These are phyloP conservation scores for Paramyrothecium roridum DNA, from an alignment of 2,329 filamentous ascomycete genomes.

Conservation along the genomic window DNA sequence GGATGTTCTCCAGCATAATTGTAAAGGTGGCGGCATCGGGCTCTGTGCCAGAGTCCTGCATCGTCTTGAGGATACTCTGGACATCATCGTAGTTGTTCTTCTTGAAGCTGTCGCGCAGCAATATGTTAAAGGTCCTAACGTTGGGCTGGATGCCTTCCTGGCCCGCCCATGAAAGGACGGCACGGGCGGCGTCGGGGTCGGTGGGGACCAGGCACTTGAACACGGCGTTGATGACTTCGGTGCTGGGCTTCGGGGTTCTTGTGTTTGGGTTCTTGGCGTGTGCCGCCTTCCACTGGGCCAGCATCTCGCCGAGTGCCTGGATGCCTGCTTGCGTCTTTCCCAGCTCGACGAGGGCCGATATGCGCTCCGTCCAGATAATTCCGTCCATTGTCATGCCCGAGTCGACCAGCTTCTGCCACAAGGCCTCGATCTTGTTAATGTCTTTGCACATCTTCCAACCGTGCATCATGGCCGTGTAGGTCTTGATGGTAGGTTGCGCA, in stretches of 20 bases:
- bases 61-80: constrained; percentile 51
- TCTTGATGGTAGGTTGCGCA: constrained; percentile 56
- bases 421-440: constrained; percentile 53
- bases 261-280: constrained; percentile 19
- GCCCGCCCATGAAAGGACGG: constrained; percentile 58
- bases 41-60: constrained; percentile 52
- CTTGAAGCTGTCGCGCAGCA: constrained; percentile 60
- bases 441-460: constrained; percentile 64
- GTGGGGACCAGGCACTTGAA: constrained; percentile 58
- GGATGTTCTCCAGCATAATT: constrained; percentile 62
- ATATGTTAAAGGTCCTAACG: constrained; percentile 62
- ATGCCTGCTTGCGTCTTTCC: constrained; percentile 56
- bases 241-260: constrained; percentile 52
- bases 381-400: constrained; percentile 60
- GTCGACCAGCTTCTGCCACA: constrained; percentile 63
- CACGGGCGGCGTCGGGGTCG: constrained; percentile 46
- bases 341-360: constrained; percentile 61
- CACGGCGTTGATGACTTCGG: constrained; percentile 67
- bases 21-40: constrained; percentile 71
- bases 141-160: constrained; percentile 53
- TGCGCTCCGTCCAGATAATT: constrained; percentile 66
- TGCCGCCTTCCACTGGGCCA: constrained; percentile 50
- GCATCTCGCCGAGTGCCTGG: constrained; percentile 64
- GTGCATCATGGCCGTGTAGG: constrained; percentile 72
- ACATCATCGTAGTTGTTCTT: constrained; percentile 44